Base-by-base conservation (phyloP, 2,329 filamentous ascomycete species). In the Colletotrichum sp. region DNA sequence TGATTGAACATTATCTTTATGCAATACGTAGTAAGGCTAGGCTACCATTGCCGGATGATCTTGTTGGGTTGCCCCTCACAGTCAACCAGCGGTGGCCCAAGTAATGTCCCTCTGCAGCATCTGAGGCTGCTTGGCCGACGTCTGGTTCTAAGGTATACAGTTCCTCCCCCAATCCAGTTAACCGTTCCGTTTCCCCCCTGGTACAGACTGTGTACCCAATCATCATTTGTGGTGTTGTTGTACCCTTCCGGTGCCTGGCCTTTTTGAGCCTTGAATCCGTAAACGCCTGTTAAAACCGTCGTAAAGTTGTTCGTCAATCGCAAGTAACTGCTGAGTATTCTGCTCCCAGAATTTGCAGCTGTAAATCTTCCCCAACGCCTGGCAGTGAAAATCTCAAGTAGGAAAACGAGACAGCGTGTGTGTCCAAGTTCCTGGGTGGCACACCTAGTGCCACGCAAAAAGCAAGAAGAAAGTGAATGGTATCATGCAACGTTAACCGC, bases 1-100 rank as follows among this genome's bases (percentile, higher is more conserved):
- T 66, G 66, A 71, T 71, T 75, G 71, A 57, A 57, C 62, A 75
- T 77, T 77, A 75, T 77, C 65, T 77, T 77, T 77, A 77, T 32
- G 57, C 59, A 76, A 60, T 73, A 73, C 32, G 13, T 69, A 34
- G 59, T 60, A 39, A 60, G 44, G 32, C 69, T 57, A 60, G 59
- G 57, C 64, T 69, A 59, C 66, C 21, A 26, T 49, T 26, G 18
- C 39, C 21, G n/a, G 39, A 18, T 63, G 39, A 44, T 24, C 70
- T 52, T 24, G 34, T 9, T 18, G 67, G 32, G 71, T 74, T 49
- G 59, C 64, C 64, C 34, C 64, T 68, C 26, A 13, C 36, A 63
- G 71, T 26, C 64, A 73, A 44, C 44, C 49, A 28, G 32, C 36
- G 24, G 21, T 52, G 13, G 12, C 59, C 70, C 21, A 32, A 39